These are phyloP conservation scores for Oryza rufipogon DNA, from an alignment of 176 grass and related monocot species.

Conservation along the genomic window DNA sequence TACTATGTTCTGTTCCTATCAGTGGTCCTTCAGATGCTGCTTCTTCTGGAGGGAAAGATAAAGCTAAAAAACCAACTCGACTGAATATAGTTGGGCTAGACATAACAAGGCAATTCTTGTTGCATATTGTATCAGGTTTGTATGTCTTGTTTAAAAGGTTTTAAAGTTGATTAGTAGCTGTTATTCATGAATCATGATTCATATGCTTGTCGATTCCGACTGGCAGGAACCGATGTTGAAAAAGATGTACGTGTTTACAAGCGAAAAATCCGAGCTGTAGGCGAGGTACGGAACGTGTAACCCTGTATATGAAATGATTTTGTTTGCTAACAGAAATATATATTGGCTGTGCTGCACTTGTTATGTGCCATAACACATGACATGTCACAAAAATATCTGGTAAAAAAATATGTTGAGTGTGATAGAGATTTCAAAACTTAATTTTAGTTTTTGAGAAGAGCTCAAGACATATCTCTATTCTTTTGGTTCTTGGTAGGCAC, in stretches of 20 bases:
- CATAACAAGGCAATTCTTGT: conserved; percentile 77
- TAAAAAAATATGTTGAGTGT: neutral
- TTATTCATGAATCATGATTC: conserved; percentile 29
- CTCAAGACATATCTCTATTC: too few relatives aligned
- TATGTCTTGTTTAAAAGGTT: conserved; percentile 4
- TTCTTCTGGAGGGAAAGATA: conserved; percentile 92
- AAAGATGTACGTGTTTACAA: conserved; percentile 85
- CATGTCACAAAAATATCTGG: neutral
- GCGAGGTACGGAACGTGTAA: conserved; percentile 60
- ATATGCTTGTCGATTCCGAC: conserved; percentile 39
- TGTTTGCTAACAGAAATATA: neutral
- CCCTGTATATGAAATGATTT: conserved; percentile 2
- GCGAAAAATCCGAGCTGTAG: conserved; percentile 73
- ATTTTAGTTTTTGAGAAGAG: neutral
- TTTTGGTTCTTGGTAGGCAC: neutral
- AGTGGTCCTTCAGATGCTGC: conserved; percentile 76
- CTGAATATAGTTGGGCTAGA: conserved; percentile 92
- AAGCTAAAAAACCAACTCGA: conserved; percentile 80
- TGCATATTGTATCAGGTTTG: conserved; percentile 89
- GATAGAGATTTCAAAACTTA: conserved; percentile 10
- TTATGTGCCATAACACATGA: conserved; percentile 16
- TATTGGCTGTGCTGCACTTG: neutral
- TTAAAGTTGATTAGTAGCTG: conserved; percentile 16
- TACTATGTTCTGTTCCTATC: conserved; percentile 79
- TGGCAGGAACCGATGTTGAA: conserved; percentile 78